Evolutionary conservation across 2,329 filamentous ascomycete genomes (phyloP).

Genomic region (Pseudocercospora eumusae): DNA sequence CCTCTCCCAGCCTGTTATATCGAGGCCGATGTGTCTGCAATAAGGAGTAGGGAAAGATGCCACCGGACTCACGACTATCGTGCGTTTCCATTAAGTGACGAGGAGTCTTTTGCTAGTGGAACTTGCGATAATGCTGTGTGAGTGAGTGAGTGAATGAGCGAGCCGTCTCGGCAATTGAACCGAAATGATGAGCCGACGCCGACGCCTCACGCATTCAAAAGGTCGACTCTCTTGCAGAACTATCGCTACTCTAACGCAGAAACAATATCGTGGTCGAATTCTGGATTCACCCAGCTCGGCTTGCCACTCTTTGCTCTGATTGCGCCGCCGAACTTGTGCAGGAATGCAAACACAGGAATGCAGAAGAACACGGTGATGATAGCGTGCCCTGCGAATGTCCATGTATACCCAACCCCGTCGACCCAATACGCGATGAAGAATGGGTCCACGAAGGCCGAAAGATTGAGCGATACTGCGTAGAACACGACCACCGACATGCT

Average conservation of each 20-base stretch:
- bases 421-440: conserved; percentile 28
- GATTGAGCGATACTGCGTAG: conserved; percentile 26
- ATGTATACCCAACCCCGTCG: conserved; percentile 24
- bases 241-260: not conserved
- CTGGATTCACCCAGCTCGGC: conserved; percentile 25
- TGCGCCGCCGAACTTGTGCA: conserved; percentile 21
- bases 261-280: conserved; percentile 23
- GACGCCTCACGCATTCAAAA: too few species aligned
- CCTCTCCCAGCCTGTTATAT: too few species aligned
- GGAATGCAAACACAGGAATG: conserved; percentile 22
- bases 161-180: too few species aligned
- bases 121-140: too few species aligned
- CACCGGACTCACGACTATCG: too few species aligned
- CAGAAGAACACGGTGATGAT: conserved; percentile 26
- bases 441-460: conserved; percentile 25
- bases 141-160: too few species aligned
- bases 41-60: too few species aligned
- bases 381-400: conserved; percentile 26
- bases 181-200: too few species aligned
- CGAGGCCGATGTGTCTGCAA: too few species aligned
- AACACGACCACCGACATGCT: conserved; percentile 29
- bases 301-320: conserved; percentile 18
- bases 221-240: not conserved
- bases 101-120: too few species aligned
- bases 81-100: too few species aligned